phyloP scores from a whole-genome alignment of 495 filamentous ascomycete genomes.

The Xylona heveae region DNA sequence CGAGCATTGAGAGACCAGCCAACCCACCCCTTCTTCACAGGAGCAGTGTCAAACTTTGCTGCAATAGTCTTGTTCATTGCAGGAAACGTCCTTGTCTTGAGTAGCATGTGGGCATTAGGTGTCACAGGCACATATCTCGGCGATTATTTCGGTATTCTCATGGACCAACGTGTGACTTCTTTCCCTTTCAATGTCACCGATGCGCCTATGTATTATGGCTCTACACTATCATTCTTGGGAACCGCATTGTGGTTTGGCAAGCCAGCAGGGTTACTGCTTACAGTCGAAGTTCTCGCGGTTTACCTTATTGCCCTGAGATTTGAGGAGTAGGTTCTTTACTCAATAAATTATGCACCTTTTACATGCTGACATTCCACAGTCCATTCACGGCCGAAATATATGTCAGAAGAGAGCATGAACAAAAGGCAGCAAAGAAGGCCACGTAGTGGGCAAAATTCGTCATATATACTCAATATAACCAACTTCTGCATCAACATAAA shows the following conservation, averaged over 20 bases:
- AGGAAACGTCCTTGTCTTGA: constrained; percentile 73
- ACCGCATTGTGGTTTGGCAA: constrained; percentile 76
- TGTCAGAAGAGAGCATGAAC: constrained; percentile 49
- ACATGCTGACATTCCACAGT: constrained; percentile 17
- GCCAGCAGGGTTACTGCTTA: constrained; percentile 68
- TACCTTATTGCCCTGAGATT: constrained; percentile 72
- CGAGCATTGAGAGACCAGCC: constrained; percentile 62
- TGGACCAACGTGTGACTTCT: constrained; percentile 79
- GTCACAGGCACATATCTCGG: constrained; percentile 93
- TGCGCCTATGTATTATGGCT: constrained; percentile 94
- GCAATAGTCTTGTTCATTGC: constrained; percentile 45
- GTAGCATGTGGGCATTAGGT: constrained; percentile 80
- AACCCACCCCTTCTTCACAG: constrained; percentile 37
- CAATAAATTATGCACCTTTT: constrained; percentile 7
- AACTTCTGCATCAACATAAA: no score
- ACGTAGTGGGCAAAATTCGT: no score
- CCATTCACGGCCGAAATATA: constrained; percentile 95
- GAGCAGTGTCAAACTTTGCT: constrained; percentile 25
- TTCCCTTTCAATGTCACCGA: constrained; percentile 91
- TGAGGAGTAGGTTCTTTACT: constrained; percentile 45
- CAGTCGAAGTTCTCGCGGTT: constrained; percentile 47
- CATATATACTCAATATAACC: no score
- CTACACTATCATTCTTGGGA: constrained; percentile 76
- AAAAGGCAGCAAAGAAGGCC: constrained; percentile 26
- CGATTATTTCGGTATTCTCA: constrained; percentile 95